phyloP scores from a whole-genome alignment of 768 basidiomycete species.

The Lanmaoa rubissima region DNA sequence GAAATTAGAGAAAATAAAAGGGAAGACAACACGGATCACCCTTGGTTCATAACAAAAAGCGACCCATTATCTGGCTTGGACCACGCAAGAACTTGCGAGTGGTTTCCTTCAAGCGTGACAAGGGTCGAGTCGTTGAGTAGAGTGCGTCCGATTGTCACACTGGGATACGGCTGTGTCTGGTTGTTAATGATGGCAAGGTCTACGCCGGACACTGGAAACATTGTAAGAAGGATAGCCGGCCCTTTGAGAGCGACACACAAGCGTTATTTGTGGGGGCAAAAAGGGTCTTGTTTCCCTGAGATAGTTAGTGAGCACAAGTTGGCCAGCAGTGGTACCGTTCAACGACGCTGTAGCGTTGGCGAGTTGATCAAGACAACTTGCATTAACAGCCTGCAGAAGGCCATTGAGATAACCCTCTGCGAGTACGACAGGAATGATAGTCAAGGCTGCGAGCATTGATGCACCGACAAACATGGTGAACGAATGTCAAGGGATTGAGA shows the following conservation, averaged over 20 bases:
- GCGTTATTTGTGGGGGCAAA: slow-evolving; percentile 60
- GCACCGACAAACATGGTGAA: slow-evolving; percentile 20
- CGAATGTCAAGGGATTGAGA: not conserved
- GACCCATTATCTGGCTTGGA: slow-evolving; percentile 37
- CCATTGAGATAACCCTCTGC: slow-evolving; percentile 34
- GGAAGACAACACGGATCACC: slow-evolving; percentile 28
- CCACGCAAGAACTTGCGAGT: slow-evolving; percentile 56
- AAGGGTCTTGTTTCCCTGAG: slow-evolving; percentile 46
- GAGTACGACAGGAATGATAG: slow-evolving; percentile 27
- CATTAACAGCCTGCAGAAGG: slow-evolving; percentile 39
- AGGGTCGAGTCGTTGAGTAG: slow-evolving; percentile 49
- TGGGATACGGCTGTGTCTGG: slow-evolving; percentile 44
- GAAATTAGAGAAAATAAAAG: not conserved
- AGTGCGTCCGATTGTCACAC: slow-evolving; percentile 67
- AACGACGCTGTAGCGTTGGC: slow-evolving; percentile 39
- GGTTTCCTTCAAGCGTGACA: slow-evolving; percentile 56
- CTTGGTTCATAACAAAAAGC: slow-evolving; percentile 49
- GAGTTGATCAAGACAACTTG: slow-evolving; percentile 42
- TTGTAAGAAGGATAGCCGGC: slow-evolving; percentile 2
- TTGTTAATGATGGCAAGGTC: slow-evolving; percentile 24
- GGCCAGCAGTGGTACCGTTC: slow-evolving; percentile 44
- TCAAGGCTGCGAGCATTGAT: slow-evolving; percentile 10
- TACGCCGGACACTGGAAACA: slow-evolving; percentile 3
- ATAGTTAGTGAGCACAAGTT: slow-evolving; percentile 43
- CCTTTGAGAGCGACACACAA: slow-evolving; percentile 35